Conservation (phyloP, 1,139 yeast species). For the Blastobotrys illinoisensis region DNA sequence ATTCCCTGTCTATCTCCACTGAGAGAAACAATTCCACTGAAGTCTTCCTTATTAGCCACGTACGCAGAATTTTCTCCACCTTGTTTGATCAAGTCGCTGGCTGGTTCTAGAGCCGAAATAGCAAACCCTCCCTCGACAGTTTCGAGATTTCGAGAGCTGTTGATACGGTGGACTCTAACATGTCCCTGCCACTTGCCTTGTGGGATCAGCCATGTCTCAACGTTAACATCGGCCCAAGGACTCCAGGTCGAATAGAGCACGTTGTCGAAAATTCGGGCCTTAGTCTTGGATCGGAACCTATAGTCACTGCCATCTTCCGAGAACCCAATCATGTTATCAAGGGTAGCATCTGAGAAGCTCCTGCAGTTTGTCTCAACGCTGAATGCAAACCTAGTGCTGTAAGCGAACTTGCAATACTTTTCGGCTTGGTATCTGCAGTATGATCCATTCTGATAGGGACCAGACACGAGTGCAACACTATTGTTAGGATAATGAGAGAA, state of each 20-base stretch:
- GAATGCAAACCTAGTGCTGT: conserved; percentile 31
- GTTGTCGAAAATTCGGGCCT: conserved; percentile 24
- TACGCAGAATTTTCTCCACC: conserved; percentile 6
- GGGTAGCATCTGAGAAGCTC: conserved; percentile 16
- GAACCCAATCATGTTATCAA: conserved; percentile 22
- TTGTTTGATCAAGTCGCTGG: background rate
- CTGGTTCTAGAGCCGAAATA: background rate
- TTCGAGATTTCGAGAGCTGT: conserved; percentile 15
- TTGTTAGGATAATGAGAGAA: conserved; percentile 25
- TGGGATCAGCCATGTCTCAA: conserved; percentile 28
- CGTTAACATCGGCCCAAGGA: conserved; percentile 25
- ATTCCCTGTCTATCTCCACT: conserved; percentile 12
- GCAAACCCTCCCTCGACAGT: conserved; percentile 28
- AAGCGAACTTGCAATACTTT: conserved; percentile 32
- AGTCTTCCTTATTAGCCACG: conserved; percentile 13
- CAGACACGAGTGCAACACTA: conserved; percentile 28
- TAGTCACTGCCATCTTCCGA: conserved; percentile 18
- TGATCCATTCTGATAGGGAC: conserved; percentile 24
- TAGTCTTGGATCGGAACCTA: conserved; percentile 16
- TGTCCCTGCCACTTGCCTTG: conserved; percentile 20
- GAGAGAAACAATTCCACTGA: conserved; percentile 17
- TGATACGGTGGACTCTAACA: conserved; percentile 25
- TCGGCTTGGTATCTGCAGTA: conserved; percentile 24
- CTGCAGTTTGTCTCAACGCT: conserved; percentile 20
- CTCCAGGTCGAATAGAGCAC: conserved; percentile 26